Evolutionary conservation across 352 stramenopile species (phyloP).

Genomic region (Salisapilia sapeloensis): DNA sequence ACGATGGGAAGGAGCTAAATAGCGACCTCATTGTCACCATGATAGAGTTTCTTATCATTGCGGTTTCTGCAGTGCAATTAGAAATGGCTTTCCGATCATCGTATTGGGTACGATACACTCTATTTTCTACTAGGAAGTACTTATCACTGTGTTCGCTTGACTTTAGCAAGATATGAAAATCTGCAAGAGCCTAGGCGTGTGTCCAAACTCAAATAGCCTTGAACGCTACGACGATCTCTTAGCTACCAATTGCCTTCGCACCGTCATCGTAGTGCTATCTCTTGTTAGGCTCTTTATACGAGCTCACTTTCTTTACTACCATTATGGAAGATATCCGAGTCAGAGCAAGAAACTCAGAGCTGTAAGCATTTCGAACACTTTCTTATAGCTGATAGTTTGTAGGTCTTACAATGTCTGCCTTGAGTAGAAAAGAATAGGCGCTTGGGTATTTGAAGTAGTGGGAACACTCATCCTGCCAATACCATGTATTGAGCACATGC

Average conservation of each 20-base stretch:
- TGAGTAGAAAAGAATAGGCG: constrained; percentile 2
- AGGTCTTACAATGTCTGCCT: not conserved
- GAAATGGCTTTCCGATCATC: constrained; percentile 12
- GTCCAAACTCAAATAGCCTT: constrained; percentile 12
- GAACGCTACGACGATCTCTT: constrained; percentile 13
- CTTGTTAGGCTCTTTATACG: constrained; percentile 9
- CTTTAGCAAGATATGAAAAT: not conserved
- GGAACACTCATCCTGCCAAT: constrained; percentile 26
- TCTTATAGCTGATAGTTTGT: not conserved
- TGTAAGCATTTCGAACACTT: constrained; percentile 4
- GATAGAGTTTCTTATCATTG: constrained; percentile 23
- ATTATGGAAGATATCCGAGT: constrained; percentile 2
- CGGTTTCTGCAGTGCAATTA: constrained; percentile 21
- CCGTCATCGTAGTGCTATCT: constrained; percentile 5
- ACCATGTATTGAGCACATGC: constrained; percentile 20
- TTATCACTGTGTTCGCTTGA: too few relatives aligned
- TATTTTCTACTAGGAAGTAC: too few relatives aligned
- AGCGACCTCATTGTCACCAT: constrained; percentile 15
- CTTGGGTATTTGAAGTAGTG: constrained; percentile 16
- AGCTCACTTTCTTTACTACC: constrained; percentile 8
- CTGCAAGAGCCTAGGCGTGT: constrained; percentile 15
- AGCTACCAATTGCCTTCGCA: constrained; percentile 13
- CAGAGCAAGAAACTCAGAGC: constrained; percentile 2
- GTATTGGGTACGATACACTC: constrained; percentile 20
- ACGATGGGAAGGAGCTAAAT: too few relatives aligned